Evolutionary conservation across 331 rosid genomes (phyloP), one percentile per base, ranked within the genome.

Genomic region (Rosa hybrid): DNA sequence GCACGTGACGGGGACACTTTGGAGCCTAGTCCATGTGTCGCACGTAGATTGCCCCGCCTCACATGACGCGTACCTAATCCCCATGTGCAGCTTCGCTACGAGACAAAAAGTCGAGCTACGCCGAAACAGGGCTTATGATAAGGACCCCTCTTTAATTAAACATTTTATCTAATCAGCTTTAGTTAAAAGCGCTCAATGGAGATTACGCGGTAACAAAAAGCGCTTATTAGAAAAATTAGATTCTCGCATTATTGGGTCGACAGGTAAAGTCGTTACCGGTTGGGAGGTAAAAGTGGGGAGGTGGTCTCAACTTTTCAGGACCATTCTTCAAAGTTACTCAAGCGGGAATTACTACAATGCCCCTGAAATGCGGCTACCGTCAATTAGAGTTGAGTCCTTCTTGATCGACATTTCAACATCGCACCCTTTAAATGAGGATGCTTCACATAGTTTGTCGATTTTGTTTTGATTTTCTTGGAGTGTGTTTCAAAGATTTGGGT

Each of bases 181-280:
- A 8, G 50, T 27, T 62, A 39, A 20, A 64, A 65, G n/a, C 14
- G 20, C 78, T 49, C 39, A 39, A 50, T 17, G 34, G 67, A 13
- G 72, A 39, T 71, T 60, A 71, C 4, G 34, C 59, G 8, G 54
- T 48, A 39, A 72, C 64, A 30, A 62, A 76, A 76, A 64, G 79
- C 56, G 75, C 72, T 30, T 71, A 1, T 71, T 12, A 71, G 34
- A 21, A 41, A 46, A 69, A 12, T 16, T 74, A 75, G 76, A 82
- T 75, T 64, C 74, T 70, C 42, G 77, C 75, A 80, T 78, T 72
- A 80, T 75, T 81, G 73, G 78, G 85, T 82, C 82, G 89, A 80
- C 91, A 77, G 93, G 87, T 88, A 84, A 84, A 88, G 94, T 80
- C 93, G 90, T 90, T 92, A 81, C 75, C 78, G 63, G 89, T 87